Percentiles rank a stretch among this genome's conserved stretches.
These are phyloP conservation scores for Botryotinia convoluta DNA, from an alignment of 2,329 filamentous ascomycete genomes.

Conservation along the genomic window DNA sequence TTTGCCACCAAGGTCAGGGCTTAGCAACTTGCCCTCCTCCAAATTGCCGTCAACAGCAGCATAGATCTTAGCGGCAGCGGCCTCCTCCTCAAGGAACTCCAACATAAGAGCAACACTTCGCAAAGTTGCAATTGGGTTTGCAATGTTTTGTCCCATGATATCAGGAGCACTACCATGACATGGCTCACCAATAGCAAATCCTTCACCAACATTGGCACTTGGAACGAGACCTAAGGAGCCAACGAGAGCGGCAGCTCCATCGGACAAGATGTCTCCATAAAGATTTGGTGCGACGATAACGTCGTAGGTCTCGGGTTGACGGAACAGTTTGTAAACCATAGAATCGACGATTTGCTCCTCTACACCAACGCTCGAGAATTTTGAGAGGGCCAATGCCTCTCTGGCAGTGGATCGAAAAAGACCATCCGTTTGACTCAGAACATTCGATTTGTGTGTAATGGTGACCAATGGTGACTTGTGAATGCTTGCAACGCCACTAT, in stretches of 20 bases:
- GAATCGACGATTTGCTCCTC: slow-evolving; percentile 99
- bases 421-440: slow-evolving; percentile 92
- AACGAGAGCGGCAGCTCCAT: slow-evolving; percentile 91
- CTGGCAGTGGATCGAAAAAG: slow-evolving; percentile 84
- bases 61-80: slow-evolving; percentile 86
- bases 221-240: slow-evolving; percentile 90
- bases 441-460: slow-evolving; percentile 98
- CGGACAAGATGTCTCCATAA: slow-evolving; percentile 94
- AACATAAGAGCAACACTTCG: slow-evolving; percentile 91
- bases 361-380: slow-evolving; percentile 64
- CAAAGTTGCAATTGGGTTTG: slow-evolving; percentile 94
- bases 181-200: slow-evolving; percentile 94
- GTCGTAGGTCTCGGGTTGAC: slow-evolving; percentile 91
- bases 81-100: slow-evolving; percentile 86
- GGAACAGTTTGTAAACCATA: slow-evolving; percentile 99
- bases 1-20: slow-evolving; percentile 85
- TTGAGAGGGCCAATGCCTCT: slow-evolving; percentile 63
- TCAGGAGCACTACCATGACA: slow-evolving; percentile 96
- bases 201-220: slow-evolving; percentile 89
- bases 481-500: slow-evolving; percentile 54
- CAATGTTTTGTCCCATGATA: slow-evolving; percentile 87
- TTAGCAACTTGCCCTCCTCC: slow-evolving; percentile 76
- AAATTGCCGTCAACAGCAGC: slow-evolving; percentile 87
- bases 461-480: slow-evolving; percentile 76
- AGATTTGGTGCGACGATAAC: slow-evolving; percentile 97